These are phyloP conservation scores for Lentinula novae-zelandiae DNA, from an alignment of 1,284 basidiomycete genomes.

Conservation along the genomic window DNA sequence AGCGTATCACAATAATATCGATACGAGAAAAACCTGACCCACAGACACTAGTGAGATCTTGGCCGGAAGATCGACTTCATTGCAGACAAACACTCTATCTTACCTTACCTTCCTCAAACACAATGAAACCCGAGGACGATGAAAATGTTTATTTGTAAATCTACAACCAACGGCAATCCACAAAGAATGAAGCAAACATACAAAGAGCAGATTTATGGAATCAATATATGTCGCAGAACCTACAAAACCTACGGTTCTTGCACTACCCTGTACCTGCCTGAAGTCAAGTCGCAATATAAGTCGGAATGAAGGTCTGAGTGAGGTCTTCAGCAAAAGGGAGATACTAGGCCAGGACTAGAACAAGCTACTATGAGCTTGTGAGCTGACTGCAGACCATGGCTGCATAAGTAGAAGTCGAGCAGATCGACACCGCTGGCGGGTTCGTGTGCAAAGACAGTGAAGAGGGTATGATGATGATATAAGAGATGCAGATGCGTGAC, in stretches of 20 bases:
- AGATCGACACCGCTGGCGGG: not conserved
- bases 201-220: not conserved
- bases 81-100: too few species aligned
- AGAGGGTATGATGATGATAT: not conserved
- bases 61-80: too few species aligned
- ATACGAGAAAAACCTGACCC: too few species aligned
- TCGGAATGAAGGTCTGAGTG: not conserved
- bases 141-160: too few species aligned
- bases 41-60: too few species aligned
- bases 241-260: not conserved
- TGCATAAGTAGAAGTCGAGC: not conserved
- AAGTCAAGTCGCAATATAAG: not conserved
- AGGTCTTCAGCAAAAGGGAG: not conserved
- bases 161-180: too few species aligned
- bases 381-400: not conserved
- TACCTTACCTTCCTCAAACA: too few species aligned
- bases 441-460: not conserved
- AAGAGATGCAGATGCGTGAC: not conserved
- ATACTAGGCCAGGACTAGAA: not conserved
- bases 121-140: too few species aligned
- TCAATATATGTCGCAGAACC: not conserved
- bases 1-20: too few species aligned
- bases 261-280: not conserved
- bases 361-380: not conserved
- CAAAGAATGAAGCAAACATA: not conserved